A percentile compares a stretch with the other conserved stretches of the same genome.
Evolutionary conservation across 495 filamentous ascomycete species (phyloP).

Genomic region (Cercophora scortea): DNA sequence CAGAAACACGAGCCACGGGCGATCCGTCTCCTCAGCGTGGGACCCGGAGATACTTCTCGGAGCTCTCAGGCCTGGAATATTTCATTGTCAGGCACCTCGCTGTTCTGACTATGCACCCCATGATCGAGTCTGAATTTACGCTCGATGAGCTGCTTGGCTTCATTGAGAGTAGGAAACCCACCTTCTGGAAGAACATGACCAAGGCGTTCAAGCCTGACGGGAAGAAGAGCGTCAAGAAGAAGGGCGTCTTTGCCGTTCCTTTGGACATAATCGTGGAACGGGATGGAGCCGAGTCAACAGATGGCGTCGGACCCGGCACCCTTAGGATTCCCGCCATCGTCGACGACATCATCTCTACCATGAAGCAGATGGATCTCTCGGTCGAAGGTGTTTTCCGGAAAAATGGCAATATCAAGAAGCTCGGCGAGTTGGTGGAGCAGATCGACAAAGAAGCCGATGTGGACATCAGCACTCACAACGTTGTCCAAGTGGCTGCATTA

Average conservation of each 20-base stretch:
- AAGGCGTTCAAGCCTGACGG: constrained; percentile 87
- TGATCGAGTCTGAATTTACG: constrained; percentile 83
- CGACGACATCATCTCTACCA: constrained; percentile 84
- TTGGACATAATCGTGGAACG: constrained; percentile 82
- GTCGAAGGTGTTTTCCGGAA: constrained; percentile 99
- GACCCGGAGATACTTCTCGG: constrained; percentile 84
- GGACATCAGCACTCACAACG: constrained; percentile 73
- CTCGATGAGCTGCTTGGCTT: constrained; percentile 91
- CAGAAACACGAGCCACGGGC: constrained; percentile 33
- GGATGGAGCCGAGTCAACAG: constrained; percentile 90
- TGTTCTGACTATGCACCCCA: constrained; percentile 88
- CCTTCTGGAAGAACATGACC: constrained; percentile 96
- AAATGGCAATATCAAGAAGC: constrained; percentile 91
- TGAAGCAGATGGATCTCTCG: constrained; percentile 98
- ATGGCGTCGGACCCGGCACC: constrained; percentile 87
- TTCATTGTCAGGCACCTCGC: constrained; percentile 96
- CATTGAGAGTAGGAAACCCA: constrained; percentile 83
- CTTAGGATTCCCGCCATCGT: constrained; percentile 82
- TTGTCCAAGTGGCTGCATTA: constrained; percentile 89
- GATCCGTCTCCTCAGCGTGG: constrained; percentile 44
- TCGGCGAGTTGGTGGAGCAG: constrained; percentile 73
- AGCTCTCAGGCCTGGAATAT: constrained; percentile 90
- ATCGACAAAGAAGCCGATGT: constrained; percentile 78
- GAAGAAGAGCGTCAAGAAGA: constrained; percentile 76
- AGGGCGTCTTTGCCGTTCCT: constrained; percentile 84